Percentiles rank a stretch among this genome's conserved stretches.
phyloP scores from a whole-genome alignment of 1,284 basidiomycete species.

The Rhodofomes roseus region DNA sequence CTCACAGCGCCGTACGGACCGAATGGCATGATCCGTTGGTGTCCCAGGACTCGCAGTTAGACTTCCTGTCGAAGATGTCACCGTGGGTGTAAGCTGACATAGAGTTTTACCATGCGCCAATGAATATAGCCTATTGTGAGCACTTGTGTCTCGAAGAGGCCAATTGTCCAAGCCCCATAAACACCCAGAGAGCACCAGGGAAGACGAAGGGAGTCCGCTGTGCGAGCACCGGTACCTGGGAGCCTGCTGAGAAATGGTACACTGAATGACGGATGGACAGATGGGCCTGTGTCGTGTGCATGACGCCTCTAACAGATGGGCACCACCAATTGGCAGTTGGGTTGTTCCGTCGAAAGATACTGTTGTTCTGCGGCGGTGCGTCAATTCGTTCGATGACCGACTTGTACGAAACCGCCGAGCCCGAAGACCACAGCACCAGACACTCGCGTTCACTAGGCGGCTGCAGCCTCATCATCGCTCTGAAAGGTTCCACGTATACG shows the following conservation, averaged over 20 bases:
- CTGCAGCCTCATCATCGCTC: not conserved
- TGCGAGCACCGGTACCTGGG: too few relatives aligned
- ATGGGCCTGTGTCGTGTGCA: conserved; percentile 45
- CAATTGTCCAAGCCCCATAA: not conserved
- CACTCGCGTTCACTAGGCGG: not conserved
- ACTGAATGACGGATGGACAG: conserved; percentile 64
- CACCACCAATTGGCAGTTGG: not conserved
- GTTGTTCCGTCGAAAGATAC: not conserved
- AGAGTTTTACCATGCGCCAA: not conserved
- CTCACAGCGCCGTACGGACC: not conserved
- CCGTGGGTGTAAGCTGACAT: not conserved
- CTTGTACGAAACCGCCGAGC: not conserved
- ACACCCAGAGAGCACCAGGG: too few relatives aligned
- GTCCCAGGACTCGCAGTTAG: not conserved
- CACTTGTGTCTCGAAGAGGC: too few relatives aligned
- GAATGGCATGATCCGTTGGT: not conserved
- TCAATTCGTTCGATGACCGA: not conserved
- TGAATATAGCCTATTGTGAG: not conserved
- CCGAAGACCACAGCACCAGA: not conserved
- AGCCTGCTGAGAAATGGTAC: conserved; percentile 30
- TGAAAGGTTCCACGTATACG: not conserved
- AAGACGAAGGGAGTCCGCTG: too few relatives aligned
- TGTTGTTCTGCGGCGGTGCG: not conserved
- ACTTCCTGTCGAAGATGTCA: not conserved
- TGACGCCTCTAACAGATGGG: not conserved